Conservation (phyloP, 768 basidiomycete genomes). For the Termitomyces sp. region DNA sequence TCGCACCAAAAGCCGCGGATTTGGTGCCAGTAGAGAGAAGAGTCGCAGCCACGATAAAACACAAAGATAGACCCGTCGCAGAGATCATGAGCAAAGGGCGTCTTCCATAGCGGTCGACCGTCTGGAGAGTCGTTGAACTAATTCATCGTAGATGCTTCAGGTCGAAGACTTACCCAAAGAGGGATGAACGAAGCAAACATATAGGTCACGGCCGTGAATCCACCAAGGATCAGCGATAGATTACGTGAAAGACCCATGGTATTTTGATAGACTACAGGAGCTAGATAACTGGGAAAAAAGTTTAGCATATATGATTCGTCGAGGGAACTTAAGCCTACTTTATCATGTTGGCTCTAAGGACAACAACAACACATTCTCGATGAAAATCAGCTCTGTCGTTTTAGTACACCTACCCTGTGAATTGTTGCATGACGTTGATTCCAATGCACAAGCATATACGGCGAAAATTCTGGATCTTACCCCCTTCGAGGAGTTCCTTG, state of each 20-base stretch:
- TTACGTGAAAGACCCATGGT: constrained; percentile 34
- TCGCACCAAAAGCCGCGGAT: constrained; percentile 28
- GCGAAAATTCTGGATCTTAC: constrained; percentile 30
- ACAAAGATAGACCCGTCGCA: constrained; percentile 29
- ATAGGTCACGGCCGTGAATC: constrained; percentile 32
- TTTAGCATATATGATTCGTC: background rate
- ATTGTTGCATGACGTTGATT: constrained; percentile 36
- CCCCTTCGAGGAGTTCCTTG: constrained; percentile 27
- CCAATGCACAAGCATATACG: constrained; percentile 32
- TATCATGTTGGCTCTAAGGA: constrained; percentile 30
- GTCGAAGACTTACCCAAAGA: constrained; percentile 22
- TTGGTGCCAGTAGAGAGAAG: constrained; percentile 28
- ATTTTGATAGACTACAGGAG: constrained; percentile 35
- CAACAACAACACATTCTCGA: background rate
- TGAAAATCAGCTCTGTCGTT: background rate
- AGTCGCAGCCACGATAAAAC: constrained; percentile 29
- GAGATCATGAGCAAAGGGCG: constrained; percentile 30
- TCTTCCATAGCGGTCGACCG: constrained; percentile 33
- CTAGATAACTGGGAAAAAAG: constrained; percentile 23
- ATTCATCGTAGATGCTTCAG: background rate
- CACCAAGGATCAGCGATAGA: constrained; percentile 33
- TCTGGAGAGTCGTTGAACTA: constrained; percentile 16
- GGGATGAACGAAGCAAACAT: constrained; percentile 36
- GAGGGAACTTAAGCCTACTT: constrained; percentile 18
- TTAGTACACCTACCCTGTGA: constrained; percentile 25